These are phyloP conservation scores for Pisolithus albus DNA, from an alignment of 768 basidiomycete genomes.

Conservation along the genomic window DNA sequence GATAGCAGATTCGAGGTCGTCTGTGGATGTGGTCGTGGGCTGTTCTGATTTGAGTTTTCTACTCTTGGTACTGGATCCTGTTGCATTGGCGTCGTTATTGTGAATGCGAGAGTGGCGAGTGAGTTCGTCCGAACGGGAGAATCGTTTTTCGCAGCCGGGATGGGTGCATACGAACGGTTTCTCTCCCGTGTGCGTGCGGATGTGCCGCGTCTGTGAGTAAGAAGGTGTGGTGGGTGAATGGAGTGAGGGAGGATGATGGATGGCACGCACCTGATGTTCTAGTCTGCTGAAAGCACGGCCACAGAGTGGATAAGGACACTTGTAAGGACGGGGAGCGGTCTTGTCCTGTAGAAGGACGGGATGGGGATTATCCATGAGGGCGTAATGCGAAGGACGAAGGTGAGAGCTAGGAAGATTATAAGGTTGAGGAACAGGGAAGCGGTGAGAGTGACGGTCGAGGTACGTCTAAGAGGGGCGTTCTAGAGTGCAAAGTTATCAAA, in stretches of 20 bases:
- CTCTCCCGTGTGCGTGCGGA: slow-evolving; percentile 97
- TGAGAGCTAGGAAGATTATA: slow-evolving; percentile 8
- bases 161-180: slow-evolving; percentile 92
- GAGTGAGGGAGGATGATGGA: slow-evolving; percentile 9
- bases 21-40: slow-evolving; percentile 10
- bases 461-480: slow-evolving; percentile 10
- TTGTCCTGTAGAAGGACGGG: slow-evolving; percentile 28
- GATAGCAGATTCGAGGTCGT: slow-evolving; percentile 21
- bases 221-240: slow-evolving; percentile 11
- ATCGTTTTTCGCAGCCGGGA: slow-evolving; percentile 95
- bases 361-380: slow-evolving; percentile 18
- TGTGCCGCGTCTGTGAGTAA: slow-evolving; percentile 78
- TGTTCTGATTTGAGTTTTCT: slow-evolving; percentile 27
- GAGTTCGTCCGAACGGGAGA: slow-evolving; percentile 96
- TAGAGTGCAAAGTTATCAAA: slow-evolving; percentile 18
- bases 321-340: slow-evolving; percentile 72
- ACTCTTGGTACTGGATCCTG: slow-evolving; percentile 19
- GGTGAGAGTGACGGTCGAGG: slow-evolving; percentile 1
- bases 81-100: slow-evolving; percentile 45
- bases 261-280: slow-evolving; percentile 77
- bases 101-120: slow-evolving; percentile 96
- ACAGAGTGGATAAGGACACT: slow-evolving; percentile 88
- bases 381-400: slow-evolving; percentile 1
- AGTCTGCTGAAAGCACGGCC: slow-evolving; percentile 93
- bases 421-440: slow-evolving; percentile 15